Percentiles rank a stretch among this genome's conserved stretches.
phyloP scores from a whole-genome alignment of 805 yeast genomes.

The Myxozyma monticola region DNA sequence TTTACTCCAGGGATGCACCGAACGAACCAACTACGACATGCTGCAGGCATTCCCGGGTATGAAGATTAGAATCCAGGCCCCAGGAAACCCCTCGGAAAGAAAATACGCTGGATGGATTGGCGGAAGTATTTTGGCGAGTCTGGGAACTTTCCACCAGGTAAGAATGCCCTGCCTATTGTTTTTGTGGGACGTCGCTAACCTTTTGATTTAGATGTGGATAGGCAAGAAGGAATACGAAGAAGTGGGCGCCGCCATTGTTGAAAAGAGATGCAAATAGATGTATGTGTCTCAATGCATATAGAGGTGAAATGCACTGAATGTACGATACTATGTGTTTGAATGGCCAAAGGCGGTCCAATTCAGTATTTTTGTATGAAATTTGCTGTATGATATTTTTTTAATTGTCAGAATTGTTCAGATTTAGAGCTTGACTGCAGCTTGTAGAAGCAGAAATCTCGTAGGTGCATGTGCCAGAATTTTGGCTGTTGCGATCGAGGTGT shows the following conservation, averaged over 20 bases:
- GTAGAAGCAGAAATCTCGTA: no score
- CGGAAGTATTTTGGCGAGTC: slow-evolving; percentile 65
- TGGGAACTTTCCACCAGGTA: slow-evolving; percentile 58
- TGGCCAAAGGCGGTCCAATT: not conserved
- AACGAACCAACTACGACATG: slow-evolving; percentile 57
- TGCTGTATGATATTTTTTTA: no score
- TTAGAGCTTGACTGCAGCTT: no score
- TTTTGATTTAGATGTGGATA: slow-evolving; percentile 49
- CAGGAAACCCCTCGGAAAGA: slow-evolving; percentile 51
- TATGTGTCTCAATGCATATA: not conserved
- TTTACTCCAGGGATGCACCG: slow-evolving; percentile 55
- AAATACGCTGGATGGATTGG: slow-evolving; percentile 68
- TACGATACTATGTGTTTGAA: no score
- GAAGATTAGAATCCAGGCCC: slow-evolving; percentile 44
- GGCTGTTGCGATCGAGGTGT: no score
- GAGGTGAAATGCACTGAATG: not conserved
- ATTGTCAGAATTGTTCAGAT: no score
- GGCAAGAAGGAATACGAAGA: slow-evolving; percentile 67
- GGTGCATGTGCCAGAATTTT: no score
- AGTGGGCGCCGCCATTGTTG: slow-evolving; percentile 49
- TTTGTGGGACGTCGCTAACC: not conserved
- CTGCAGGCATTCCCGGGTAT: slow-evolving; percentile 55
- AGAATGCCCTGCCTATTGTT: no score
- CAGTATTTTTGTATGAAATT: not conserved
- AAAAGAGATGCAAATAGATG: slow-evolving; percentile 41